These are phyloP conservation scores for Lepidium aucheri DNA, from an alignment of 345 rosid genomes.

Conservation along the genomic window DNA sequence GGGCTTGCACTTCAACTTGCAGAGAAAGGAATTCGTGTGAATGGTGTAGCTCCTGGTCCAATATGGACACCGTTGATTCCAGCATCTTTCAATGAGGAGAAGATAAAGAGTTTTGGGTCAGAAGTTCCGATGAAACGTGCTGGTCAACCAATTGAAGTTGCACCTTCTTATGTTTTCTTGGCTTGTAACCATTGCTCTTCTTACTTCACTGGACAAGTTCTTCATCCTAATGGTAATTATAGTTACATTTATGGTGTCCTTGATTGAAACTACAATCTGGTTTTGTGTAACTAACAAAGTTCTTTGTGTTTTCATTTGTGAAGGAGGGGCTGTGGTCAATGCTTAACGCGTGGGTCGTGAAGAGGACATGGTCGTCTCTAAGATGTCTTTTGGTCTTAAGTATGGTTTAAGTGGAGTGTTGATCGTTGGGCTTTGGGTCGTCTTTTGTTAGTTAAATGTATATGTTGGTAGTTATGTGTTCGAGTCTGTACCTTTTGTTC, in stretches of 20 bases:
- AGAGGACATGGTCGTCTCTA: background rate
- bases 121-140: conserved; percentile 64
- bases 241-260: no score
- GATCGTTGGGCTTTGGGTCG: background rate
- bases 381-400: background rate
- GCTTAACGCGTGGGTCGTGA: background rate
- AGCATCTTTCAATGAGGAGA: conserved; percentile 50
- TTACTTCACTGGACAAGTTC: conserved; percentile 74
- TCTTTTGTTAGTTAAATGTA: background rate
- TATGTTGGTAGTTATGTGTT: background rate
- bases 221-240: conserved; percentile 60
- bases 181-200: conserved; percentile 78
- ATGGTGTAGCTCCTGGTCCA: conserved; percentile 77
- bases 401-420: background rate
- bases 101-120: conserved; percentile 37
- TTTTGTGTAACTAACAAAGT: no score
- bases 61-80: conserved; percentile 86
- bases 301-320: background rate
- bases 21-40: conserved; percentile 48
- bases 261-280: no score
- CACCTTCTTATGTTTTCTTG: conserved; percentile 63
- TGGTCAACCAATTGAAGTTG: conserved; percentile 71
- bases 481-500: background rate
- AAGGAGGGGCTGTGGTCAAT: conserved; percentile 25
- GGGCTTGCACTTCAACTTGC: conserved; percentile 66